Conservation (phyloP, 2,329 filamentous ascomycete species). For the Ceratocystis destructans region DNA sequence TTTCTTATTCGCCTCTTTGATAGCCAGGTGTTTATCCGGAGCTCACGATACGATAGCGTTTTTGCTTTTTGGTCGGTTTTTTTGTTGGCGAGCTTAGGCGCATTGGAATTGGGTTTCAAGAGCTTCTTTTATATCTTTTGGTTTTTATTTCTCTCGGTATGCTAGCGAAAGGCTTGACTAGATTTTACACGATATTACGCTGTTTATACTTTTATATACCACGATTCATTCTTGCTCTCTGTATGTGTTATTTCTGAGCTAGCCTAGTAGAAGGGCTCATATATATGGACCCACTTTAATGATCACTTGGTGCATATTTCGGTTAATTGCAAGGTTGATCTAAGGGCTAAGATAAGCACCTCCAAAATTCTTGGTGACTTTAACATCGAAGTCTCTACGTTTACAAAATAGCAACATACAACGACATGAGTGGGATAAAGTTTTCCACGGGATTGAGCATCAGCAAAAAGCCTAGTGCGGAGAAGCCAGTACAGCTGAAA, state of each 20-base stretch:
- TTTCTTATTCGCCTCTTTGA: not conserved
- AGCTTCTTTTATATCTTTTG: not conserved
- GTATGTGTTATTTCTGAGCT: not conserved
- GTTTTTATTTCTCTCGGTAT: not conserved
- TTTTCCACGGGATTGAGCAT: slow-evolving; percentile 45
- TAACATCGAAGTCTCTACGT: not conserved
- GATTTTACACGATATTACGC: slow-evolving; percentile 11
- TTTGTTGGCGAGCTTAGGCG: slow-evolving; percentile 17
- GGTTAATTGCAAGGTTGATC: not conserved
- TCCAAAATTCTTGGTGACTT: not conserved
- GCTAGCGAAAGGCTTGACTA: slow-evolving; percentile 4
- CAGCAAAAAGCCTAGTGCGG: slow-evolving; percentile 40
- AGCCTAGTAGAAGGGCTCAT: not conserved
- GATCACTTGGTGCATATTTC: not conserved
- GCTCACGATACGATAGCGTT: slow-evolving; percentile 5
- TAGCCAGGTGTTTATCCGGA: slow-evolving; percentile 3
- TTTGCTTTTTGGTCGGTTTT: slow-evolving; percentile 10
- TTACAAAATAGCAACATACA: not conserved
- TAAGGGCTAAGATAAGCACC: not conserved
- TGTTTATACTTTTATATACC: slow-evolving; percentile 17
- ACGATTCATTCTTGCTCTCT: slow-evolving; percentile 10
- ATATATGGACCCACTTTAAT: not conserved
- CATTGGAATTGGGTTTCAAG: slow-evolving; percentile 9
- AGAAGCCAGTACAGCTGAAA: slow-evolving; percentile 37
- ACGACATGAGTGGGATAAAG: slow-evolving; percentile 35